A percentile compares a stretch with the other conserved stretches of the same genome.
These are phyloP conservation scores for Linum tenue DNA, from an alignment of 345 rosid genomes.

Conservation along the genomic window DNA sequence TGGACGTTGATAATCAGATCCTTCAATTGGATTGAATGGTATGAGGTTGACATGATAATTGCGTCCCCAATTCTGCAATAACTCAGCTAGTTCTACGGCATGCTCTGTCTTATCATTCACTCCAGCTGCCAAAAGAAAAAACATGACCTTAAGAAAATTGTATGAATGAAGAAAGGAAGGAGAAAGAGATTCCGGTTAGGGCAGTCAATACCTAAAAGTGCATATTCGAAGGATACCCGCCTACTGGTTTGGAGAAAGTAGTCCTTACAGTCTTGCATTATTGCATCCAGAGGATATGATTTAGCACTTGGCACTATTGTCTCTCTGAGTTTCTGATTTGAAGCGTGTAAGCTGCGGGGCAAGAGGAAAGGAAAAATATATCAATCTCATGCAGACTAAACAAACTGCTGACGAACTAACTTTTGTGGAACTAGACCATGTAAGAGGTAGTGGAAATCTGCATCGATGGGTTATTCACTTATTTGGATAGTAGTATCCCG, in stretches of 20 bases:
- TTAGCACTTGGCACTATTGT: conserved; percentile 92
- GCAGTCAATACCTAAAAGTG: conserved; percentile 61
- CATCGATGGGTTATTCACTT: not conserved
- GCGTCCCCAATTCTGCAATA: conserved; percentile 74
- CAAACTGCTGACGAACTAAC: not conserved
- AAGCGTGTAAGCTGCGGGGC: conserved; percentile 70
- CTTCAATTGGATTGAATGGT: conserved; percentile 88
- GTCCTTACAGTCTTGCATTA: conserved; percentile 86
- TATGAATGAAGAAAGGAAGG: not conserved
- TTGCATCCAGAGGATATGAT: conserved; percentile 81
- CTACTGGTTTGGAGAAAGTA: conserved; percentile 73
- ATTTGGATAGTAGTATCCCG: too few relatives aligned
- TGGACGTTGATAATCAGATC: conserved; percentile 75
- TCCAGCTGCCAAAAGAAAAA: conserved; percentile 53
- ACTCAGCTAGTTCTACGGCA: conserved; percentile 72
- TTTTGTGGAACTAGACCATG: not conserved
- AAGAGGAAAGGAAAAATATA: conserved; percentile 10
- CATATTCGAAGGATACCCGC: conserved; percentile 84
- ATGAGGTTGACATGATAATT: conserved; percentile 81
- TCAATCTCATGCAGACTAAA: not conserved
- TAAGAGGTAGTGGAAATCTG: not conserved
- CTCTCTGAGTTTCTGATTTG: conserved; percentile 84
- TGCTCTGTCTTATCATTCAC: conserved; percentile 75
- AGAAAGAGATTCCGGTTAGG: not conserved
- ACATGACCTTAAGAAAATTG: not conserved